Base-by-base conservation (phyloP, 371 early-diverging fungal genomes). In the Mortierella sp. region DNA sequence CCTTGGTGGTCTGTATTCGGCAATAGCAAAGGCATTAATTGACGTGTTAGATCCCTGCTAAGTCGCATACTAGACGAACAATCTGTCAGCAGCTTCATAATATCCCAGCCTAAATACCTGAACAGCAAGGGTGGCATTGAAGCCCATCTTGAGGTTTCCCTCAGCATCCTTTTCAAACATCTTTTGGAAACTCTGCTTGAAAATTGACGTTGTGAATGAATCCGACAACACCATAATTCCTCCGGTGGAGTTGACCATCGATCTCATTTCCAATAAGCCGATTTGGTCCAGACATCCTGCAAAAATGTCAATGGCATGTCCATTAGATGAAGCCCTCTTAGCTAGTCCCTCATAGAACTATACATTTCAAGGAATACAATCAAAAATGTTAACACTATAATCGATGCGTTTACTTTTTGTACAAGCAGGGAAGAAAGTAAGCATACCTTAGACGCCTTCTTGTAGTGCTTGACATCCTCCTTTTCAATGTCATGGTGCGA, bases 71-170 rank as follows among this genome's bases (percentile, higher is more conserved):
- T 16, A 21, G 26, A 75, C 1, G 26, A 79, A 42, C 21, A 72
- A 60, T 21, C 34, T 31, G 58, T 54, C 11, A 19, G 1, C 8
- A 8, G 28, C 8, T 19, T 31, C 34, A 63, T 34, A 9, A 10
- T 21, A 1, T 3, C 16, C 55, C 24, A 9, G 42, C 42, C 10
- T 8, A 16, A 28, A 28, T 90, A 94, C 94, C 91, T 94, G 94
- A 31, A 99, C 98, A 87, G 99, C 99, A 52, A 99, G 90, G 11
- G 97, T 97, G 28, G 98, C 99, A 89, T 99, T 99, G 91, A 99
- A 99, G 16, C 98, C 99, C 96, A 98, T 96, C 83, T 94, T 92
- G 84, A 99, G 90, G 76, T 94, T 91, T 13, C 97, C 98, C 73
- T 96, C 94, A 19, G 92, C 93, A 82, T 98, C 98, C 89, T 97